Evolutionary conservation across 495 filamentous ascomycete species (phyloP), one percentile per base, ranked within the genome.

Genomic region (Jackrogersella minutella): DNA sequence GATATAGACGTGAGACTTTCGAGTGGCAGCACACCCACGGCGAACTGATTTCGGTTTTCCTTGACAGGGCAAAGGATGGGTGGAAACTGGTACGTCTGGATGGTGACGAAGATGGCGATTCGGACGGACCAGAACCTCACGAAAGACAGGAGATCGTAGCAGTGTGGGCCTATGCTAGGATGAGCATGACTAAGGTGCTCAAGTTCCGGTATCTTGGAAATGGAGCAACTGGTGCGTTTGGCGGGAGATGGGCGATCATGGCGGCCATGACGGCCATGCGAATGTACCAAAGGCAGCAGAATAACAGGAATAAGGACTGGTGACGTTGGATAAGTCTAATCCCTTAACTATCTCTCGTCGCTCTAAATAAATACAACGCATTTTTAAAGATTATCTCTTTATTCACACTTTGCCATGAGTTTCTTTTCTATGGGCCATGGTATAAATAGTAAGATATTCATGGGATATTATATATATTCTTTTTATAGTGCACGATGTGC

Each of bases 201-300:
- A 44, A 53, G 57, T 72, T 69, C 14, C 50, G 41, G 10, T 72
- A 54, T 28, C 34, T 69, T 6, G 69, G 69, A 13, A 72, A 39
- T 19, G 69, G 69, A 4, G 61, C 36, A 1, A 36, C 57, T 5
- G 65, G 69, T 11, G 6, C 66, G 0, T 37, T 72, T 5, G 69
- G 69, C 1, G 52, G 55, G 36, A 44, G 69, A 2, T 72, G 66
- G 65, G 46, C 56, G 7, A 55, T 69, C 39, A 72, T 72, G 69
- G 65, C 62, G 17, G 65, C 58, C 8, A 62, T 69, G 54, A 62
- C 65, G 24, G 64, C 65, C 22, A 21, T 72, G 39, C 55, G 52
- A 14, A 62, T 72, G 41, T 69, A 58, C 31, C 64, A 66, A 46
- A 30, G 53, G 24, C 58, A 72, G 9, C 34, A 47, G 39, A 50